These are phyloP conservation scores for Ascodesmis nigricans DNA, from an alignment of 495 filamentous ascomycete genomes.

Conservation along the genomic window DNA sequence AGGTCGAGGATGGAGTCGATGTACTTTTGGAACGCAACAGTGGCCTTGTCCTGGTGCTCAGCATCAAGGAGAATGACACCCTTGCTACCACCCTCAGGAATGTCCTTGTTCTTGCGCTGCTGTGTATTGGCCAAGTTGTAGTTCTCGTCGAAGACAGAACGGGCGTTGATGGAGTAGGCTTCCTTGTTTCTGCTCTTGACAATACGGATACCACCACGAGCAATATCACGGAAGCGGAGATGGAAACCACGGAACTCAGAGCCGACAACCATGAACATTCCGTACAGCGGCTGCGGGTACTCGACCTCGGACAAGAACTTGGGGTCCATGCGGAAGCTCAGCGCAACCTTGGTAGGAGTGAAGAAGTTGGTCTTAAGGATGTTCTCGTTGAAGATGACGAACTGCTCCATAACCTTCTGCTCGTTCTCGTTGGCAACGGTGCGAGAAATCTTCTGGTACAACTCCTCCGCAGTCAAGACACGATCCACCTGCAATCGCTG, in stretches of 20 bases:
- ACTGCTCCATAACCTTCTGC: slow-evolving; percentile 93
- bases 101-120: slow-evolving; percentile 99
- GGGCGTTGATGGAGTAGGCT: slow-evolving; percentile 85
- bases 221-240: slow-evolving; percentile 89
- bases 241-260: slow-evolving; percentile 95
- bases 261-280: slow-evolving; percentile 96
- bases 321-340: slow-evolving; percentile 87
- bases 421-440: slow-evolving; percentile 77
- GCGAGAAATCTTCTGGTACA: slow-evolving; percentile 62
- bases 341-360: slow-evolving; percentile 92
- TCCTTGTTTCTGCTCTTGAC: slow-evolving; percentile 93
- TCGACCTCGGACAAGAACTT: slow-evolving; percentile 72
- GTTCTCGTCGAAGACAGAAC: slow-evolving; percentile 92
- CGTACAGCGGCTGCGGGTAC: slow-evolving; percentile 82
- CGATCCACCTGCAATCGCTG: slow-evolving; percentile 47
- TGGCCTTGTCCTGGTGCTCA: slow-evolving; percentile 75
- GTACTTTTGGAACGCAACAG: slow-evolving; percentile 94
- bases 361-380: slow-evolving; percentile 98
- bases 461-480: slow-evolving; percentile 52
- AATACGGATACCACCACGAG: slow-evolving; percentile 90
- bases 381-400: slow-evolving; percentile 76
- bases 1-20: slow-evolving; percentile 96
- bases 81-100: slow-evolving; percentile 96
- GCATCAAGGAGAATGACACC: slow-evolving; percentile 90
- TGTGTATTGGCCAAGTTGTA: slow-evolving; percentile 96